Percentiles rank a stretch among this genome's conserved stretches.
Conservation (phyloP, 495 filamentous ascomycete species). For the Emericellopsis terricola region DNA sequence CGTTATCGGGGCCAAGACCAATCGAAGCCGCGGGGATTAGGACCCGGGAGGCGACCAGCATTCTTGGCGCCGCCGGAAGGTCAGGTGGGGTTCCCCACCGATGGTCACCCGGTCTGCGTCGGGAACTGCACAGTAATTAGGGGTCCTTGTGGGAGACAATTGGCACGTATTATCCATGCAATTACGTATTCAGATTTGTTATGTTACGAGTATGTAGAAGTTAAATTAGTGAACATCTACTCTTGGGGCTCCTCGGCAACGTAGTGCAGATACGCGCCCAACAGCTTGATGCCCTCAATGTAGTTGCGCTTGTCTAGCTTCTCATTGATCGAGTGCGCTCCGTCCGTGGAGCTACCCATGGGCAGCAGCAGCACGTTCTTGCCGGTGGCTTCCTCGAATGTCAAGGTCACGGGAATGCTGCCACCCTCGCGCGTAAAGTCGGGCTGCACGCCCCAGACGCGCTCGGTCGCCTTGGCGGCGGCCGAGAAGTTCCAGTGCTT, state of each 20-base stretch:
- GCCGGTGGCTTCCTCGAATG: constrained; percentile 93
- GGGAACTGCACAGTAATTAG: too few species aligned
- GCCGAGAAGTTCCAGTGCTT: constrained; percentile 98
- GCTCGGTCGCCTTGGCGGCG: constrained; percentile 78
- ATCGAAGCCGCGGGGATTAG: too few species aligned
- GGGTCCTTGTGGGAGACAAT: too few species aligned
- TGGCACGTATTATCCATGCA: background rate
- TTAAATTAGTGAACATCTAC: too few species aligned
- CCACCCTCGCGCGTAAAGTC: constrained; percentile 96
- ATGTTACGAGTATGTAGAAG: too few species aligned
- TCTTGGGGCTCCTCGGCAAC: constrained; percentile 70
- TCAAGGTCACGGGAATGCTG: constrained; percentile 90
- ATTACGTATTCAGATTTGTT: background rate
- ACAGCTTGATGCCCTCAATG: constrained; percentile 90
- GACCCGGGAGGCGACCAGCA: too few species aligned
- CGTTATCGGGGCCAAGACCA: too few species aligned
- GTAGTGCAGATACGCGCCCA: constrained; percentile 93
- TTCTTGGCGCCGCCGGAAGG: too few species aligned
- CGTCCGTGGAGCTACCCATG: constrained; percentile 94
- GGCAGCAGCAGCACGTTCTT: constrained; percentile 94
- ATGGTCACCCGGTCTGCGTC: too few species aligned
- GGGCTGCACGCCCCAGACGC: constrained; percentile 80
- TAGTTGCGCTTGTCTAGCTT: constrained; percentile 96
- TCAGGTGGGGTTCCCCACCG: too few species aligned
- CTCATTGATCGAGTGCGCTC: constrained; percentile 93